phyloP scores from a whole-genome alignment of 306 rosid species.

The Carpinus viminea region DNA sequence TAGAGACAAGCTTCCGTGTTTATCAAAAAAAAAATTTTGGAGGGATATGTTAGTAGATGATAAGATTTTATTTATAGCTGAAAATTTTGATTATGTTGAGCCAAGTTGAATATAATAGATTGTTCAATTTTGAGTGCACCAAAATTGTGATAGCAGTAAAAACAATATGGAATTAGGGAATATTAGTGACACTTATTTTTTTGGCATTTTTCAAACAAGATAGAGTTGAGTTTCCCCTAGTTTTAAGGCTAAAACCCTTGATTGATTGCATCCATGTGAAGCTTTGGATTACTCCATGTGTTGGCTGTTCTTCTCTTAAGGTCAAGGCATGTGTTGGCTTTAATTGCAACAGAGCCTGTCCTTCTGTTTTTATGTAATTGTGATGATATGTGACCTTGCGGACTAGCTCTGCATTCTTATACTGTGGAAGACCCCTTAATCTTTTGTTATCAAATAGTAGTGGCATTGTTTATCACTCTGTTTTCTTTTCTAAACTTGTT shows the following conservation, averaged over 20 bases:
- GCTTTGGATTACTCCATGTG: neutral
- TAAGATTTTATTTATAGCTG: neutral
- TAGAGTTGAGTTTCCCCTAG: neutral
- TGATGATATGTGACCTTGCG: neutral
- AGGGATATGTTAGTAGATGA: too few species aligned
- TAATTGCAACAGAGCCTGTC: neutral
- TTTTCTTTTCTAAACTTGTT: neutral
- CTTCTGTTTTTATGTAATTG: neutral
- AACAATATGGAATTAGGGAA: neutral
- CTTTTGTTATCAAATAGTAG: conserved; percentile 10
- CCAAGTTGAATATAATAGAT: neutral
- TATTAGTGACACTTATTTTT: neutral
- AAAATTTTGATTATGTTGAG: neutral
- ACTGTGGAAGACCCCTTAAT: conserved; percentile 9
- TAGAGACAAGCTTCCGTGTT: too few species aligned
- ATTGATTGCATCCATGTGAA: neutral
- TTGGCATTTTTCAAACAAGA: neutral
- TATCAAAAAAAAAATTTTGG: too few species aligned
- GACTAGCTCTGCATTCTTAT: neutral
- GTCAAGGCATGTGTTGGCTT: neutral
- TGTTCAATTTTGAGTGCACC: neutral
- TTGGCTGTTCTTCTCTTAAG: neutral
- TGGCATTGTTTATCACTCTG: neutral
- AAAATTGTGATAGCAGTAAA: neutral
- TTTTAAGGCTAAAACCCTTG: neutral